phyloP scores from a whole-genome alignment of 1,139 yeast genomes.

The Pichia sp. region DNA sequence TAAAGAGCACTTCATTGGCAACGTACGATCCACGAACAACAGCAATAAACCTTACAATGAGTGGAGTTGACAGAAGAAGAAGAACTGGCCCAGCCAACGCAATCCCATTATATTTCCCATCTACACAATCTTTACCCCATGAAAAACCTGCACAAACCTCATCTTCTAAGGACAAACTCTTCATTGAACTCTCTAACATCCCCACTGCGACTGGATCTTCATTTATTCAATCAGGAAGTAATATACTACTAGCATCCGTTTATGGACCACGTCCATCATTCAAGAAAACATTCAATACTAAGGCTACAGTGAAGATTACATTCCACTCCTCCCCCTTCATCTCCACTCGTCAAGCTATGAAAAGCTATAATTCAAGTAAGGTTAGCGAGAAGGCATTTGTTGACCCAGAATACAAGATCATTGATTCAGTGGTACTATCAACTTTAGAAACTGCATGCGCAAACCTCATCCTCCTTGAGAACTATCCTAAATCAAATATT shows the following conservation, averaged over 20 bases:
- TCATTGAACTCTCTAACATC: slow-evolving; percentile 53
- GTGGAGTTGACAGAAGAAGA: slow-evolving; percentile 63
- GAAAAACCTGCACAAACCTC: neutral
- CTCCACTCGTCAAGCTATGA: slow-evolving; percentile 3
- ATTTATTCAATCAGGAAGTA: slow-evolving; percentile 60
- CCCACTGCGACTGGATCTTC: slow-evolving; percentile 81
- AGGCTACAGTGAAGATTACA: slow-evolving; percentile 22
- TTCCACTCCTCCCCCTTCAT: slow-evolving; percentile 19
- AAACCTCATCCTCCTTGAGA: slow-evolving; percentile 57
- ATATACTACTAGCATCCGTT: slow-evolving; percentile 61
- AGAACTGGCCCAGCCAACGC: slow-evolving; percentile 60
- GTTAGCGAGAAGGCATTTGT: neutral
- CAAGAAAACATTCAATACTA: slow-evolving; percentile 21
- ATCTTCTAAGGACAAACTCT: slow-evolving; percentile 7
- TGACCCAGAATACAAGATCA: slow-evolving; percentile 5
- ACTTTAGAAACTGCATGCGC: slow-evolving; percentile 33
- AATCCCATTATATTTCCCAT: slow-evolving; percentile 39
- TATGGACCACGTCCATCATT: slow-evolving; percentile 84
- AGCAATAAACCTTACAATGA: too few relatives aligned
- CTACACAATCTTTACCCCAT: too few relatives aligned
- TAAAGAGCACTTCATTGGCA: neutral
- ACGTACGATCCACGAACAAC: neutral
- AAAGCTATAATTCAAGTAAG: neutral
- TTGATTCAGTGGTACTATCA: slow-evolving; percentile 31
- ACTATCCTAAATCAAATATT: slow-evolving; percentile 86